Base-by-base conservation (phyloP, 2,329 filamentous ascomycete species). In the Neonectria coccinea region DNA sequence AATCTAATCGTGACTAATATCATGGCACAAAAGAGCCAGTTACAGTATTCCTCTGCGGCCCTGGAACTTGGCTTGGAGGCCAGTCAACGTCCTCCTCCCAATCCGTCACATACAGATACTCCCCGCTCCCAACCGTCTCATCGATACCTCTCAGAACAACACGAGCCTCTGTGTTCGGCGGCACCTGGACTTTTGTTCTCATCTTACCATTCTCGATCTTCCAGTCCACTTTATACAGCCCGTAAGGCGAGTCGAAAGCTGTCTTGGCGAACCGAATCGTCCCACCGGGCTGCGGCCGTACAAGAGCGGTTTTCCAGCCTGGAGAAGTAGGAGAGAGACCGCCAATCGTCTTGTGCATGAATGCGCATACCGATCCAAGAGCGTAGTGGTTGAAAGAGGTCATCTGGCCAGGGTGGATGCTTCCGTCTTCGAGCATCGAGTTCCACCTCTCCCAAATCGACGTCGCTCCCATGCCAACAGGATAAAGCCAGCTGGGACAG, bases 371-470 rank as follows among this genome's bases (percentile, higher is more conserved):
- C 5, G 80, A 79, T 1, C 82, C 82, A 18, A 83, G 79, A 0
- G 82, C 79, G 59, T 84, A 85, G 68, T 85, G 82, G 44, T 84
- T 83, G 67, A 83, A 83, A 25, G 80, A 83, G 0, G 81, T 83
- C 83, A 84, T 84, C 36, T 76, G 69, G 1, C 82, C 79, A 0
- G 79, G 75, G 63, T 84, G 84, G 14, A 84, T 70, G 1, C 64
- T 73, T 1, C 82, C 82, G 58, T 84, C 74, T 0, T 79, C 75
- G 1, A 83, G 70, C 44, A 85, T 73, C 33, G 77, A 80, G 60
- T 85, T 81, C 83, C 83, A 85, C 5, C 83, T 77, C 67, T 85
- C 82, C 83, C 82, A 85, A 0, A 80, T 82, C 0, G 82, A 84
- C 0, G 83, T 85, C 0, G 78, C 82, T 25, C 75, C 75, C 79